Conservation (phyloP, 106 monocot genomes). For the Triglochin maritima region DNA sequence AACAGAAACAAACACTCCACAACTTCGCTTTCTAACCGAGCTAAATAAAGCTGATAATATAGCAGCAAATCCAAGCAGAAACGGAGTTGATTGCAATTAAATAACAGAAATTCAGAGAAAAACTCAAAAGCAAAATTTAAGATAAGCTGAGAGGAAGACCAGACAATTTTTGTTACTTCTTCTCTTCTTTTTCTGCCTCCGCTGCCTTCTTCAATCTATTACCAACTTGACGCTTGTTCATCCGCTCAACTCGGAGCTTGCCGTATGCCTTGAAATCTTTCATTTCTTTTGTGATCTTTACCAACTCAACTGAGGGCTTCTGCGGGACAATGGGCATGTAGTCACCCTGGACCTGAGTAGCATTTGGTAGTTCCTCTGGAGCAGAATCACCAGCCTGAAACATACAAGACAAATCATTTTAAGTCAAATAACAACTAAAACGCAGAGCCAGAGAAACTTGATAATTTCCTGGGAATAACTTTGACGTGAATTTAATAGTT, state of each 20-base stretch:
- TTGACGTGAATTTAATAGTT: background rate
- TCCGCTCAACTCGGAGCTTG: conserved; percentile 49
- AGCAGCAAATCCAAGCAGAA: too few relatives aligned
- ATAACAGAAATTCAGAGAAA: too few relatives aligned
- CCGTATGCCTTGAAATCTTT: conserved; percentile 46
- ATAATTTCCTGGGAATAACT: background rate
- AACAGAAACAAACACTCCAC: too few relatives aligned
- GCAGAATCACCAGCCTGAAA: conserved; percentile 26
- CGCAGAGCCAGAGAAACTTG: background rate
- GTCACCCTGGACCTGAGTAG: conserved; percentile 19
- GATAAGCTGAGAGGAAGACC: too few relatives aligned
- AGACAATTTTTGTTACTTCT: conserved; percentile 22
- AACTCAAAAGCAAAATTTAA: too few relatives aligned
- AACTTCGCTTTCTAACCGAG: too few relatives aligned
- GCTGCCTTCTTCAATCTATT: conserved; percentile 60
- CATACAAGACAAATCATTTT: background rate
- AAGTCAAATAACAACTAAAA: background rate
- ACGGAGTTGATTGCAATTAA: too few relatives aligned
- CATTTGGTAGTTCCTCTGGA: conserved; percentile 20
- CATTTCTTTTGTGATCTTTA: conserved; percentile 32
- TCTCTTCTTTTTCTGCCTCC: conserved; percentile 67
- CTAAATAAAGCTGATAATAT: too few relatives aligned
- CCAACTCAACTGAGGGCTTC: conserved; percentile 1
- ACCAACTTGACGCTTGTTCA: conserved; percentile 45
- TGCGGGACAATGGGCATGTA: conserved; percentile 16